Evolutionary conservation across 2,329 filamentous ascomycete species (phyloP).

Genomic region (Ceratocystis colombiana): DNA sequence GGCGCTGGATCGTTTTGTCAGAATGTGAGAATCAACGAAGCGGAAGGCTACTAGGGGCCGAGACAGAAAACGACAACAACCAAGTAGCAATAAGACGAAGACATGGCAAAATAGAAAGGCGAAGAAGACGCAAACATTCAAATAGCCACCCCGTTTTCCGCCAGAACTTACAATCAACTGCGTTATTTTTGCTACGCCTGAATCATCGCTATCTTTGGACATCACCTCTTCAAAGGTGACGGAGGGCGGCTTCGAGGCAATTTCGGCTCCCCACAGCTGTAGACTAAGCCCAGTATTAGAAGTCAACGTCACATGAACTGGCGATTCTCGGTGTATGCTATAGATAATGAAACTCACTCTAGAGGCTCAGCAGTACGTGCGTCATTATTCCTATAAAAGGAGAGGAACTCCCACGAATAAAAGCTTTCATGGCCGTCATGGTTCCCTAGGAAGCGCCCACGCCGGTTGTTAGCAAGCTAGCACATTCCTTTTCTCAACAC

Average conservation of each 20-base stretch:
- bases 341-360: conserved; percentile 29
- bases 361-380: conserved; percentile 32
- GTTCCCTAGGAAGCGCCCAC: conserved; percentile 45
- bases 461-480: conserved; percentile 14
- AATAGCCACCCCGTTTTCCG: no score
- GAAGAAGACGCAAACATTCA: no score
- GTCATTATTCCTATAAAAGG: conserved; percentile 36
- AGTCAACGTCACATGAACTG: neutral
- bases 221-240: conserved; percentile 54
- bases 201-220: conserved; percentile 38
- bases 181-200: conserved; percentile 52
- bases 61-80: no score
- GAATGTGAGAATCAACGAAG: neutral
- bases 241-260: conserved; percentile 43
- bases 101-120: no score
- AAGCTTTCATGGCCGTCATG: conserved; percentile 57
- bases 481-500: no score
- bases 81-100: no score
- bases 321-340: neutral
- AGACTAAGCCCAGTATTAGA: conserved; percentile 16
- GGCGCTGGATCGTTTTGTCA: conserved; percentile 40
- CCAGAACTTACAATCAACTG: conserved; percentile 47
- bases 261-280: conserved; percentile 31
- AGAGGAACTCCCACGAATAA: conserved; percentile 56
- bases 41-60: no score